Evolutionary conservation across 1,139 yeast species (phyloP).

Genomic region (Candida labiduridarum): DNA sequence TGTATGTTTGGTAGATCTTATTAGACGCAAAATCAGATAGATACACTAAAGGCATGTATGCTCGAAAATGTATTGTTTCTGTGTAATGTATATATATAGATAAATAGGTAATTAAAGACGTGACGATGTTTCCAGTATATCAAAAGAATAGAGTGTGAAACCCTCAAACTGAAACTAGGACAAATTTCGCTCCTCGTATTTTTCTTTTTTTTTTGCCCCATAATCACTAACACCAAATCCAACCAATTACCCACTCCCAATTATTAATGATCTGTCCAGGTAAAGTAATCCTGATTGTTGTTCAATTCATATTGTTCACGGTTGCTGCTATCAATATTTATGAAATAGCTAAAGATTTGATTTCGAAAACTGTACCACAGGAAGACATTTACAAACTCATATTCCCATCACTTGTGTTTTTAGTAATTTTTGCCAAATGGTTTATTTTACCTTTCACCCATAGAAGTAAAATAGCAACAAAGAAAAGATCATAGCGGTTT

Average conservation of each 20-base stretch:
- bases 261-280: conserved; percentile 5
- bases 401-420: not conserved
- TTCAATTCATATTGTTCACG: not conserved
- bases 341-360: not conserved
- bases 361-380: not conserved
- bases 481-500: no score
- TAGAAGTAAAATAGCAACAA: not conserved
- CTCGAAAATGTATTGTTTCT: no score
- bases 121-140: not conserved
- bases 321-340: conserved; percentile 2
- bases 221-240: no score
- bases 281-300: not conserved
- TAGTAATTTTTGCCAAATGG: not conserved
- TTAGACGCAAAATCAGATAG: conserved; percentile 31
- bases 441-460: not conserved
- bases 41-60: no score
- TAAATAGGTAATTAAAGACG: conserved; percentile 1
- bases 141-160: not conserved
- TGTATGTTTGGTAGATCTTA: conserved; percentile 97
- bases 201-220: no score
- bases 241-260: not conserved
- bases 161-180: no score
- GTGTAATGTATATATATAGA: not conserved
- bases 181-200: no score
- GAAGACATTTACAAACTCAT: not conserved